These are phyloP conservation scores for Picochlorum sp. DNA, from an alignment of 139 green algal species.

Conservation along the genomic window DNA sequence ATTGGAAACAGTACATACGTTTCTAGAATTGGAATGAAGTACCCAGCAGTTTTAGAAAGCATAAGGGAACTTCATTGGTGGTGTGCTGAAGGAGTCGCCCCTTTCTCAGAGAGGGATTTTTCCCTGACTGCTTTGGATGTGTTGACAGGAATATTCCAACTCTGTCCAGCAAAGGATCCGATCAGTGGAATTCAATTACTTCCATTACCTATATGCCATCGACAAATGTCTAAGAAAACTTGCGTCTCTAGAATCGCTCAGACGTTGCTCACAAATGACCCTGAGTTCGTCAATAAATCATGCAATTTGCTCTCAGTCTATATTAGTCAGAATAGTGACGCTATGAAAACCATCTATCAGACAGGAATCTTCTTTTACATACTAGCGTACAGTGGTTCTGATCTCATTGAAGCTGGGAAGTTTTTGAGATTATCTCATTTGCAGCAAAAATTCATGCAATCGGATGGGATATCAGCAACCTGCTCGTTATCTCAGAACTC, in stretches of 20 bases:
- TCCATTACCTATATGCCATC: conserved; percentile 65
- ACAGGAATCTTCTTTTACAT: conserved; percentile 84
- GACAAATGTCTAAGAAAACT: conserved; percentile 42
- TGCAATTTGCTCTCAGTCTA: conserved; percentile 52
- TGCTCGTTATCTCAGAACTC: conserved; percentile 52
- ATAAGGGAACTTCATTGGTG: conserved; percentile 79
- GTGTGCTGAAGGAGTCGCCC: conserved; percentile 25
- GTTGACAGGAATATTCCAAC: conserved; percentile 50
- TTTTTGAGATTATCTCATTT: conserved; percentile 58
- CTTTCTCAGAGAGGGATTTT: conserved; percentile 17
- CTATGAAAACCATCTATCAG: conserved; percentile 65
- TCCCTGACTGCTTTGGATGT: conserved; percentile 34
- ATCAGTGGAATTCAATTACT: conserved; percentile 38
- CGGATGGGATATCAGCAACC: conserved; percentile 10
- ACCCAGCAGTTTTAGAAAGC: conserved; percentile 31
- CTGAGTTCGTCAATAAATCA: conserved; percentile 56
- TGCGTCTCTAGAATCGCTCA: conserved; percentile 61
- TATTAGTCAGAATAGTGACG: conserved; percentile 49
- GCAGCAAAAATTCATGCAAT: conserved; percentile 29
- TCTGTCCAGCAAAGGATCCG: conserved; percentile 53
- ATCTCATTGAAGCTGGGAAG: conserved; percentile 55
- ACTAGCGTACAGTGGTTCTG: conserved; percentile 77
- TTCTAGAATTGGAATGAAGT: conserved; percentile 53
- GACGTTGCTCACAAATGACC: conserved; percentile 67
- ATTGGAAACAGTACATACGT: conserved; percentile 37